A percentile compares a stretch with the other conserved stretches of the same genome.
These are phyloP conservation scores for Monilinia polystroma DNA, from an alignment of 2,329 filamentous ascomycete genomes.

Conservation along the genomic window DNA sequence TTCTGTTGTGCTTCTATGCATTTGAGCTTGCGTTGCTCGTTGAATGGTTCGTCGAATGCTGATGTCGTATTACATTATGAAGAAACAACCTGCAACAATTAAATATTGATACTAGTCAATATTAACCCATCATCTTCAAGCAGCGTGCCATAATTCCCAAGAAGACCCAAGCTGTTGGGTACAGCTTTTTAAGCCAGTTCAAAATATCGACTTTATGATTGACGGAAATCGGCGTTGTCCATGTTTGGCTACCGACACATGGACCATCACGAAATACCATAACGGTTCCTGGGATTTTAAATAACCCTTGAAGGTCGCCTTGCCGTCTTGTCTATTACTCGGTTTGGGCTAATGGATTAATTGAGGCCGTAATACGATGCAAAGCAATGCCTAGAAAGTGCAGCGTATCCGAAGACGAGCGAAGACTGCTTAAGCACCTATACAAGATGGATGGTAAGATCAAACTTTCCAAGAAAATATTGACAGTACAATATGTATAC, in stretches of 20 bases:
- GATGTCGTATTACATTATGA: slow-evolving; percentile 6
- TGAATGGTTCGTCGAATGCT: slow-evolving; percentile 17
- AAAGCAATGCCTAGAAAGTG: neutral
- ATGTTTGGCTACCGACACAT: slow-evolving; percentile 6
- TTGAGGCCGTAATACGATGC: neutral
- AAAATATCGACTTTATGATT: slow-evolving; percentile 2
- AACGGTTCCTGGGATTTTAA: slow-evolving; percentile 18
- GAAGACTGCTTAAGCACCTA: neutral
- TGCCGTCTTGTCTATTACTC: slow-evolving; percentile 8
- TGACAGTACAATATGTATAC: neutral
- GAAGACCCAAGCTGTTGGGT: slow-evolving; percentile 13
- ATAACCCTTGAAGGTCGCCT: slow-evolving; percentile 6
- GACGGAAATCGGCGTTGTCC: slow-evolving; percentile 4
- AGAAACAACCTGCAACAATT: slow-evolving; percentile 2
- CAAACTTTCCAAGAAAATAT: neutral
- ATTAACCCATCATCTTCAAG: neutral
- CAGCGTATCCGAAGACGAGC: neutral
- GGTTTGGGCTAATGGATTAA: neutral
- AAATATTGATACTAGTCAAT: neutral
- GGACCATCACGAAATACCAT: neutral
- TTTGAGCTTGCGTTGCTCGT: slow-evolving; percentile 17
- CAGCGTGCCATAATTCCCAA: slow-evolving; percentile 4
- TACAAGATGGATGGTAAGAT: neutral
- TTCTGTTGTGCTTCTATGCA: slow-evolving; percentile 14
- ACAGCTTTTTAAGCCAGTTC: slow-evolving; percentile 2